Conservation (phyloP, 2,329 filamentous ascomycete species). For the Fusarium oxysporum region DNA sequence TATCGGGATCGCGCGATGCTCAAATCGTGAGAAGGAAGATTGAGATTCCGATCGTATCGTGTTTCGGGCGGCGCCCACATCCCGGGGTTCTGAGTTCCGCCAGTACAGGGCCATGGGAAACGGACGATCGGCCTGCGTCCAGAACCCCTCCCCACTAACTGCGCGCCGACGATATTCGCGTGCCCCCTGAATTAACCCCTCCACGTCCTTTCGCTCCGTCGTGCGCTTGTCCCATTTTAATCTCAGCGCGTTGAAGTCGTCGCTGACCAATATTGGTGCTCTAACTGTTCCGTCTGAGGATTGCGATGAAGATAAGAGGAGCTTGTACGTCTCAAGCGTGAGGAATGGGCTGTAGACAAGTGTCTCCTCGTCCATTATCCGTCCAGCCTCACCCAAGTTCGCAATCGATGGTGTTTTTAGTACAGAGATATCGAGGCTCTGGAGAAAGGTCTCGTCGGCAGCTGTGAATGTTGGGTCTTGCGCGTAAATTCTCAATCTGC, state of each 20-base stretch:
- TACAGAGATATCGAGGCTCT: slow-evolving; percentile 27
- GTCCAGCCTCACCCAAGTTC: slow-evolving; percentile 36
- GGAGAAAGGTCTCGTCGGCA: slow-evolving; percentile 36
- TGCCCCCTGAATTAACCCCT: slow-evolving; percentile 32
- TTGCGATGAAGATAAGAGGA: slow-evolving; percentile 16
- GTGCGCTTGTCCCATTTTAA: slow-evolving; percentile 44
- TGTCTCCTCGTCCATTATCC: slow-evolving; percentile 36
- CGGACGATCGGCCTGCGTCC: slow-evolving; percentile 30
- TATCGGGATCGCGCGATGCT: slow-evolving; percentile 15
- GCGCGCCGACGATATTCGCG: slow-evolving; percentile 37
- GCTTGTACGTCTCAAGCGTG: slow-evolving; percentile 39
- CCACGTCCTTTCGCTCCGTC: slow-evolving; percentile 37
- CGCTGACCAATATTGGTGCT: slow-evolving; percentile 36
- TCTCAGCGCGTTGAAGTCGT: slow-evolving; percentile 42
- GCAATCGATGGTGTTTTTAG: slow-evolving; percentile 34
- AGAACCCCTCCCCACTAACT: slow-evolving; percentile 39
- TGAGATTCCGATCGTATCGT: background rate
- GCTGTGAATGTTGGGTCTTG: slow-evolving; percentile 42
- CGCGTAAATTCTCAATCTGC: slow-evolving; percentile 19
- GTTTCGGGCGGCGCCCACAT: background rate
- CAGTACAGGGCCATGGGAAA: slow-evolving; percentile 43
- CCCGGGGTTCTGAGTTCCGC: slow-evolving; percentile 16
- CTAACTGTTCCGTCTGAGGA: background rate
- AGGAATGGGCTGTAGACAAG: slow-evolving; percentile 44
- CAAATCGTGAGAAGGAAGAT: background rate